Conservation (phyloP, 2,329 filamentous ascomycete genomes). For the Phyllosticta citribraziliensis region DNA sequence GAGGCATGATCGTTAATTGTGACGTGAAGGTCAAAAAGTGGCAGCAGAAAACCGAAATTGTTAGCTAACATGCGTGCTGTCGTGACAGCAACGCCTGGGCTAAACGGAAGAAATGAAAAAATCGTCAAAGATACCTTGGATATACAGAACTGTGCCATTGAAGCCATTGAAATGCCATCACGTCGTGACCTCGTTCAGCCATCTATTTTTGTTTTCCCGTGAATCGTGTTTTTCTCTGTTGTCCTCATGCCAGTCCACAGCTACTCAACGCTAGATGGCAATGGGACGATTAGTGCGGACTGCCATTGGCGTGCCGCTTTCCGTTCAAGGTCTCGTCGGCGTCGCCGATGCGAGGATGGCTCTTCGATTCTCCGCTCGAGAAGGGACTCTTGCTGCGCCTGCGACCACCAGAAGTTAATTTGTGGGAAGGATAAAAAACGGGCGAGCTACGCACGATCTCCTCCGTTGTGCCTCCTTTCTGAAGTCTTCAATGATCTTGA, state of each 20-base stretch:
- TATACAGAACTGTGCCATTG: neutral
- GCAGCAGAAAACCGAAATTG: neutral
- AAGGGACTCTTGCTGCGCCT: constrained; percentile 27
- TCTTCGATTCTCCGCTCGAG: constrained; percentile 22
- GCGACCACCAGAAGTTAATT: neutral
- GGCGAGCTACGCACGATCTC: constrained; percentile 54
- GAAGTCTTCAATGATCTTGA: constrained; percentile 76
- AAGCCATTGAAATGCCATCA: neutral
- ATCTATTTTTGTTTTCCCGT: neutral
- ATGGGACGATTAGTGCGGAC: neutral
- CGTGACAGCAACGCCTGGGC: neutral
- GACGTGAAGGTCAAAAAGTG: neutral
- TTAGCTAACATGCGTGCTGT: neutral
- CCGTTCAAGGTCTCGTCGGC: constrained; percentile 6
- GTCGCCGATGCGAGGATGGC: constrained; percentile 28
- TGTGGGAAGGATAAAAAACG: neutral
- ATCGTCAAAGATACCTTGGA: neutral
- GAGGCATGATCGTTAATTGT: too few relatives aligned
- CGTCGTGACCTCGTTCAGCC: neutral
- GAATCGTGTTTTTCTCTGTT: neutral
- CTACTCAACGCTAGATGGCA: neutral
- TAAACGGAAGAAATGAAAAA: neutral
- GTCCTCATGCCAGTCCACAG: neutral
- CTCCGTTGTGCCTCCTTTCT: constrained; percentile 80
- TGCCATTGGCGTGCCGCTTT: neutral